Base-by-base conservation (phyloP, 495 filamentous ascomycete genomes). In the Penicillium cinerascens region DNA sequence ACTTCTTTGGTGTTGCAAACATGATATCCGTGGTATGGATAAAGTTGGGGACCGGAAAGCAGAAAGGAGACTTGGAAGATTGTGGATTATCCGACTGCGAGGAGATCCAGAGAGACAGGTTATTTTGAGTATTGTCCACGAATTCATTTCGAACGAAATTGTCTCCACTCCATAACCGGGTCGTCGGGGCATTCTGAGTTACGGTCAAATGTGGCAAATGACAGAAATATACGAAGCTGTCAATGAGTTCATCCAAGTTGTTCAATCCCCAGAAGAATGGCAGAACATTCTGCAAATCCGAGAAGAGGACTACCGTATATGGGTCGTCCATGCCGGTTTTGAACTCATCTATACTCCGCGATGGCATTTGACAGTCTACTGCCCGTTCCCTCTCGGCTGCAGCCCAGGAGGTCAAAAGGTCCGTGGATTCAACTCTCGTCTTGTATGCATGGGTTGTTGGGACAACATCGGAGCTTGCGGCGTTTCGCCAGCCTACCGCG, bases 241-340 rank as follows among this genome's bases (percentile, higher is more conserved):
- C 79, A 23, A 91, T 35, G 11, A 92, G 52, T 0, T 79, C 59
- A 10, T 67, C 33, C 5, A 58, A 44, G 6, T 71, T 59, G 8
- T 67, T 44, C 1, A 65, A 51, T 1, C 44, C 29, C 9, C 78
- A 77, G 37, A 87, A 73, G 47, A 71, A 68, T n/a, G 82, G 64
- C 26, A 95, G 54, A 40, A 84, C 75, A 1, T 81, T 73, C 54
- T 79, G 66, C 13, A 97, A 73, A 65, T 97, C 93, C 10, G 84
- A 84, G 52, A 84, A 88, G 50, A 97, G 77, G 40, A 96, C 76
- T 4, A 91, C 79, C 36, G 87, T 76, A 59, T 81, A 93, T 6
- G 89, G 87, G 58, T 96, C 92, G 51, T 92, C 86, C 46, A 87
- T 78, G 21, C 43, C 13, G 9, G 29, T 11, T 9, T 78, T 78